Conservation (phyloP, 164 flowering plant genomes). For the Sextonia rubra region DNA sequence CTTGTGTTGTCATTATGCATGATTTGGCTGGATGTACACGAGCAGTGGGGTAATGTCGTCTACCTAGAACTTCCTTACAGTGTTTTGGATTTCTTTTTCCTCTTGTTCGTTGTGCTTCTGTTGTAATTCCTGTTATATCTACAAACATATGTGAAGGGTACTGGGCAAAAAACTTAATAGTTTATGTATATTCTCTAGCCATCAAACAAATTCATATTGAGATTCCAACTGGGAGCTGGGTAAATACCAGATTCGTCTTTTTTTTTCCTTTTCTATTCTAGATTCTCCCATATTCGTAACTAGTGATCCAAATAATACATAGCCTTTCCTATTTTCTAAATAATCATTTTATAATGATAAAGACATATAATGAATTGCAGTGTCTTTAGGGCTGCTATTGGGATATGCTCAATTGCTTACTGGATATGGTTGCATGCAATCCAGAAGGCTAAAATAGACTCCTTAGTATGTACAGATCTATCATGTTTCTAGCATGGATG, state of each 20-base stretch:
- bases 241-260: not conserved
- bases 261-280: not conserved
- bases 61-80: conserved; percentile 1
- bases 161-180: not conserved
- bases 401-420: not conserved
- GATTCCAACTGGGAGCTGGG: not conserved
- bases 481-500: too few relatives aligned
- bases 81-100: conserved; percentile 2
- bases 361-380: too few relatives aligned
- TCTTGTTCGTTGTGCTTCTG: not conserved
- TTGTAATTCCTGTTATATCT: not conserved
- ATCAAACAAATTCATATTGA: not conserved
- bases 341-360: too few relatives aligned
- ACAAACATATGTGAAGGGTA: not conserved
- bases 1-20: conserved; percentile 25
- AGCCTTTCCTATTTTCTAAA: not conserved
- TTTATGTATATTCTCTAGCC: not conserved
- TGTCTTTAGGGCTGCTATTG: not conserved
- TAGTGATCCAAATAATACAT: not conserved
- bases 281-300: not conserved
- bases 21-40: conserved; percentile 20
- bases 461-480: too few relatives aligned
- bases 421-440: not conserved
- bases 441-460: not conserved
- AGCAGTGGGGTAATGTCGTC: conserved; percentile 77